Percentiles rank a stretch among this genome's conserved stretches.
These are phyloP conservation scores for Phytophthora nicotianae DNA, from an alignment of 352 stramenopile species.

Conservation along the genomic window DNA sequence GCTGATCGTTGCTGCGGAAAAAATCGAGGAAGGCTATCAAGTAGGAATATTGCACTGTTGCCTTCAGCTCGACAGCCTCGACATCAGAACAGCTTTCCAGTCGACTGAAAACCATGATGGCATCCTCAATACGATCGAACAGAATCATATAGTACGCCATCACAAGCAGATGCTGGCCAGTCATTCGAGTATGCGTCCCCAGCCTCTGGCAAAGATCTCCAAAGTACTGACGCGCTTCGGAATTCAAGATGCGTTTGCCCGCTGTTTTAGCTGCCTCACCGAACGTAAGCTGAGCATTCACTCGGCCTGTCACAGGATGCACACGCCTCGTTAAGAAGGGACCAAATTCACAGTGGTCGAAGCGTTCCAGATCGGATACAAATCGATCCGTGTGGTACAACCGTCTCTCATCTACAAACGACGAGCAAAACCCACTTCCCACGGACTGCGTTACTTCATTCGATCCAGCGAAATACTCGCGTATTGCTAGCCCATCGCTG, in stretches of 20 bases:
- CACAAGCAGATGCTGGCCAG: conserved; percentile 43
- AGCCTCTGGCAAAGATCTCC: conserved; percentile 46
- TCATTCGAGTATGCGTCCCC: conserved; percentile 32
- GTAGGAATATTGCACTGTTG: conserved; percentile 61
- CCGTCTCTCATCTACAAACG: conserved; percentile 23
- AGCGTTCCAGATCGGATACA: conserved; percentile 24
- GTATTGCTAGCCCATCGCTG: conserved; percentile 43
- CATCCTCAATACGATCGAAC: conserved; percentile 45
- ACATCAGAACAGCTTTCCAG: conserved; percentile 14
- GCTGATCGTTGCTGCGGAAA: conserved; percentile 28
- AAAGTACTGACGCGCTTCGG: conserved; percentile 45
- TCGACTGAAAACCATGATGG: conserved; percentile 40
- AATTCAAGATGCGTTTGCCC: conserved; percentile 43
- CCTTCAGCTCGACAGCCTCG: conserved; percentile 15
- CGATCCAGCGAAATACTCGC: conserved; percentile 34
- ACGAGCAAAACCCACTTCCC: conserved; percentile 40
- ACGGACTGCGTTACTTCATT: conserved; percentile 23
- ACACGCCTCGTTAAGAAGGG: conserved; percentile 48
- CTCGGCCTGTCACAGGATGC: conserved; percentile 38
- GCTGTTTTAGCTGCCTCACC: conserved; percentile 7
- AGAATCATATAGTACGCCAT: conserved; percentile 57
- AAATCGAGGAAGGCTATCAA: conserved; percentile 69
- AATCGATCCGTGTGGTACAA: conserved; percentile 44
- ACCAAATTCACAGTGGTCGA: conserved; percentile 57
- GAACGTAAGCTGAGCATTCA: conserved; percentile 12